Base-by-base conservation (phyloP, 768 basidiomycete species). In the Pisolithus microcarpus region DNA sequence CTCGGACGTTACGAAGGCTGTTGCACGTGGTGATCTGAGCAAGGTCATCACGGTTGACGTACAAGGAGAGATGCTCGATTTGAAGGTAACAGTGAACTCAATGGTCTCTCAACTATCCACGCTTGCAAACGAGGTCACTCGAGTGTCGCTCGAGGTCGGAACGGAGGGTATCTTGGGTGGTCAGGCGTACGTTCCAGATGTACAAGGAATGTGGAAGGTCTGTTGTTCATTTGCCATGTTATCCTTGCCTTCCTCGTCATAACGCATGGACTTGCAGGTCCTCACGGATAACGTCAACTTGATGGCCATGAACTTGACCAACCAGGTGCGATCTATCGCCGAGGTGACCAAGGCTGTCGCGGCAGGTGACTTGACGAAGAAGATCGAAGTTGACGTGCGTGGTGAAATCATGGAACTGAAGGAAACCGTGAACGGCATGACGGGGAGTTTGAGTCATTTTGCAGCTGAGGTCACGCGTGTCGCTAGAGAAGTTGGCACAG, bases 361-460 rank as follows among this genome's bases (percentile, higher is more conserved):
- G 2, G 77, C 81, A 34, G 95, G 95, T 26, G 93, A 98, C 65
- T 74, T 98, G 64, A 91, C 87, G 8, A 88, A 92, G 73, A 92
- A 88, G 72, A 92, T 95, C 61, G 85, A 84, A 51, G 91, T 94
- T 56, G 87, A 92, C 56, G 92, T 91, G 40, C 81, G 87, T 37
- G 93, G 94, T 13, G 93, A 97, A 73, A 95, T 97, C 65, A 70
- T 87, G 53, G 87, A 91, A 65, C 66, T 89, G 70, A 88, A 91
- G 70, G 84, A 89, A 67, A 97, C 92, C 1, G 92, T 97, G 38
- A 98, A 98, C 62, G 85, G 81, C 50, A 98, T 97, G 94, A 96
- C 93, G 10, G 87, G 82, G 70, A 83, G 80, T 62, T 65, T 91
- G 67, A 88, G 85, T 58, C 75, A 89, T 38, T 91, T 92, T 65